A percentile compares a stretch with the other conserved stretches of the same genome.
Evolutionary conservation across 1,284 basidiomycete genomes (phyloP).

Genomic region (Trichosporon inkin): DNA sequence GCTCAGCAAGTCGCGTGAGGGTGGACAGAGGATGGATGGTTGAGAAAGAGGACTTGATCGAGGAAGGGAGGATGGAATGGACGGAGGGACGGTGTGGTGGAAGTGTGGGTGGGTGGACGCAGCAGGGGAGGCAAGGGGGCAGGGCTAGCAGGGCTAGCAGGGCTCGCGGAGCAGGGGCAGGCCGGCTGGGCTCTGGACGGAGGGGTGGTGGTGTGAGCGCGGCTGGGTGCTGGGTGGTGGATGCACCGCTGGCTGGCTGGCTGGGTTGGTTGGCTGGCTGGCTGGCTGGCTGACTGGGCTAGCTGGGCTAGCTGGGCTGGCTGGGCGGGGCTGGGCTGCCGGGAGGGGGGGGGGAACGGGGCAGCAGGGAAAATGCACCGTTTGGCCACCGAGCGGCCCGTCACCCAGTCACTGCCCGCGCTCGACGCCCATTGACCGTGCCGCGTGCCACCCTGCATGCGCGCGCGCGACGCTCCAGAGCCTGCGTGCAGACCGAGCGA

Average conservation of each 20-base stretch:
- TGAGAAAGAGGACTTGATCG: constrained; percentile 1
- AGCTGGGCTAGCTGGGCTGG: not conserved
- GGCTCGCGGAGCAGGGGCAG: too few relatives aligned
- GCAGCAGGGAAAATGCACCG: not conserved
- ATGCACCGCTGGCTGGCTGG: constrained; percentile 7
- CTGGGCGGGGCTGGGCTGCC: not conserved
- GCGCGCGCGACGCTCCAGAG: too few relatives aligned
- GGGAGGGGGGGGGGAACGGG: not conserved
- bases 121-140: not conserved
- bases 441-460: too few relatives aligned
- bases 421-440: too few relatives aligned
- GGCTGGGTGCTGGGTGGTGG: not conserved
- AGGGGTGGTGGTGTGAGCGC: too few relatives aligned
- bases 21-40: constrained; percentile 4
- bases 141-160: too few relatives aligned
- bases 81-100: not conserved
- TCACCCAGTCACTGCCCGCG: too few relatives aligned
- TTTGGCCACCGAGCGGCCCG: not conserved
- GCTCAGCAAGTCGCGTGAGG: not conserved
- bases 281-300: constrained; percentile 2
- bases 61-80: constrained; percentile 6
- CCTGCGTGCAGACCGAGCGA: too few relatives aligned
- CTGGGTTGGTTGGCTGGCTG: not conserved
- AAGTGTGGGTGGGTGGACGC: constrained; percentile 1
- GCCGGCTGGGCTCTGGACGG: too few relatives aligned